phyloP scores from a whole-genome alignment of 495 filamentous ascomycete species.

The Chaetomium tenue region DNA sequence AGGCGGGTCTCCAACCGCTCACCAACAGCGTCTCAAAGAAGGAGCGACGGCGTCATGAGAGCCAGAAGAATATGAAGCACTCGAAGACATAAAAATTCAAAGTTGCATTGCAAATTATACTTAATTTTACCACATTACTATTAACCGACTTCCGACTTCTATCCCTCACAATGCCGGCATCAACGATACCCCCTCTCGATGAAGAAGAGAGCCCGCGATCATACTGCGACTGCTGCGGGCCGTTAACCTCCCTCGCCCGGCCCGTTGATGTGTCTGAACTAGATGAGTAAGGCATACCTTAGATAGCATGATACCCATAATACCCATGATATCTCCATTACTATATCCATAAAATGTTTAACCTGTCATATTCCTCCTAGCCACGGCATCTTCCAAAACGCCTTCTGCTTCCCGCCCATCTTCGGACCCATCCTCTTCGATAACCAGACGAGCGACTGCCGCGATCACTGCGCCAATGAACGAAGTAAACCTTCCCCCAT shows the following conservation, averaged over 20 bases:
- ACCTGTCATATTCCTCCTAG: not conserved
- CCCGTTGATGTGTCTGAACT: slow-evolving; percentile 20
- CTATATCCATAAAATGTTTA: not conserved
- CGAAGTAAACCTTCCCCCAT: slow-evolving; percentile 51
- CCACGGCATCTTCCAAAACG: slow-evolving; percentile 3
- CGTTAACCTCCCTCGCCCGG: slow-evolving; percentile 12
- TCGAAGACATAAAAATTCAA: too few species aligned
- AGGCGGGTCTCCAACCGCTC: too few species aligned
- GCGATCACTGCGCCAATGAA: slow-evolving; percentile 78
- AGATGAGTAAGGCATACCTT: slow-evolving; percentile 13
- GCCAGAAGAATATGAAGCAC: too few species aligned
- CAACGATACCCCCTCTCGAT: slow-evolving; percentile 2
- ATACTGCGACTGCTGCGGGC: slow-evolving; percentile 16
- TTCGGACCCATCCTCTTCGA: slow-evolving; percentile 82
- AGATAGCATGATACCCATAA: not conserved
- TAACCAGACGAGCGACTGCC: slow-evolving; percentile 82
- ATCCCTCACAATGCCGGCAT: slow-evolving; percentile 6
- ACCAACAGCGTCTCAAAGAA: too few species aligned
- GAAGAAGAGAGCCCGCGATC: slow-evolving; percentile 19
- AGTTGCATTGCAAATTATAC: too few species aligned
- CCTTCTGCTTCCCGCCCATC: slow-evolving; percentile 67
- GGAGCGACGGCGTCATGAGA: too few species aligned
- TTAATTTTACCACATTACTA: not conserved
- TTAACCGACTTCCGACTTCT: not conserved
- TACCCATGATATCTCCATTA: not conserved